Conservation (phyloP, 2,329 filamentous ascomycete genomes). For the Fusarium mundagurra region DNA sequence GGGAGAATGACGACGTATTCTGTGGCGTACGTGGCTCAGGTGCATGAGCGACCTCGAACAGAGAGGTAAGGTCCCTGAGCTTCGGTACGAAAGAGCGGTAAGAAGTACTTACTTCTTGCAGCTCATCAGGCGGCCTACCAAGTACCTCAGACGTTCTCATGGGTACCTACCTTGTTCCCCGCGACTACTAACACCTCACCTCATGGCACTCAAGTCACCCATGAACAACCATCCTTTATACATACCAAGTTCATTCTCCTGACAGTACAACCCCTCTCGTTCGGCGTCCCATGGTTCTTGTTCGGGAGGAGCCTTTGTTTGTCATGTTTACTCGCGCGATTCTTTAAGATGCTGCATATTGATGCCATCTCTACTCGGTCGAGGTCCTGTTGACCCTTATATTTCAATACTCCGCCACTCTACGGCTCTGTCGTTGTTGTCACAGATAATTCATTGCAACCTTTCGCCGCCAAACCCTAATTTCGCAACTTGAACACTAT, state of each 20-base stretch:
- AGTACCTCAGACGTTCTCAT: constrained; percentile 8
- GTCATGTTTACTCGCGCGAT: constrained; percentile 12
- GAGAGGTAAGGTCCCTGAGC: background rate
- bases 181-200: constrained; percentile 34
- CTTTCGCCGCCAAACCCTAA: background rate
- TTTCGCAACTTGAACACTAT: background rate
- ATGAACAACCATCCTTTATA: constrained; percentile 34
- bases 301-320: constrained; percentile 14
- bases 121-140: background rate
- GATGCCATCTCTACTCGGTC: constrained; percentile 6
- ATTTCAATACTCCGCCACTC: constrained; percentile 31
- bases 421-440: constrained; percentile 10
- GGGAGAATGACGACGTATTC: constrained; percentile 36
- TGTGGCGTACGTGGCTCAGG: constrained; percentile 44
- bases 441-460: constrained; percentile 18
- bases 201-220: constrained; percentile 19
- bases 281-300: constrained; percentile 15
- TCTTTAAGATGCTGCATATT: constrained; percentile 28
- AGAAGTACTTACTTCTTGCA: constrained; percentile 4
- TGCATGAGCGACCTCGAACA: constrained; percentile 10
- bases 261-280: background rate
- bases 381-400: constrained; percentile 33
- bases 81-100: constrained; percentile 10
- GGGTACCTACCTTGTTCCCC: constrained; percentile 30
- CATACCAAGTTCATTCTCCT: constrained; percentile 26